These are phyloP conservation scores for Claviceps pusilla DNA, from an alignment of 2,329 filamentous ascomycete genomes.

Conservation along the genomic window DNA sequence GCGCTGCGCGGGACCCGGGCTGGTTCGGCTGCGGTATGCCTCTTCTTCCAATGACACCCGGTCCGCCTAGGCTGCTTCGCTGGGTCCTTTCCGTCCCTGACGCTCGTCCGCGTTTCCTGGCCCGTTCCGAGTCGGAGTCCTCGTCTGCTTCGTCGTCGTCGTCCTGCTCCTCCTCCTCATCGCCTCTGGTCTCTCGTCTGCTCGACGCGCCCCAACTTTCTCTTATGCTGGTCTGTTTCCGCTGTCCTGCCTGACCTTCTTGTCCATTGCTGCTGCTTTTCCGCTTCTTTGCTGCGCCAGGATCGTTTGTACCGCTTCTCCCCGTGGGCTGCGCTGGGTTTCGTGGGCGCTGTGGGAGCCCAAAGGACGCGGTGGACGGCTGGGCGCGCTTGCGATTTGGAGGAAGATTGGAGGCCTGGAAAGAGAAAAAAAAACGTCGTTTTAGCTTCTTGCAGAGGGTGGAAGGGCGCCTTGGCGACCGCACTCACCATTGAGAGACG, in stretches of 20 bases:
- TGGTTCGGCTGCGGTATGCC: conserved; percentile 5
- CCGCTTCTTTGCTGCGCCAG: not conserved
- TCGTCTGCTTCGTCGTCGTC: conserved; percentile 9
- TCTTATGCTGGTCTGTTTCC: not conserved
- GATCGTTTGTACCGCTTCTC: not conserved
- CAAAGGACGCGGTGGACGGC: conserved; percentile 1
- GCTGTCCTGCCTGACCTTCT: not conserved
- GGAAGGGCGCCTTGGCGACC: not conserved
- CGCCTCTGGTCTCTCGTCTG: not conserved
- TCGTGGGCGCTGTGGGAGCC: not conserved
- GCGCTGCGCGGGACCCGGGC: not conserved
- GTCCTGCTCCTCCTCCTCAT: conserved; percentile 10
- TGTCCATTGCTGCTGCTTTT: not conserved
- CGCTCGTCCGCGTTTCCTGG: not conserved
- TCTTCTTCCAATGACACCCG: conserved; percentile 4
- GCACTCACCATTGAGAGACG: not conserved
- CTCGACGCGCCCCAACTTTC: not conserved
- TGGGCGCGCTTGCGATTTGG: conserved; percentile 28
- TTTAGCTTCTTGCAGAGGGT: not conserved
- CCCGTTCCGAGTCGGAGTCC: not conserved
- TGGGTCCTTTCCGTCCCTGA: not conserved
- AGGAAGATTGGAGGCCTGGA: conserved; percentile 11
- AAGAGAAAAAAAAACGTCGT: too few relatives aligned
- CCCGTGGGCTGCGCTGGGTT: not conserved
- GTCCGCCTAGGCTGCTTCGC: not conserved